Evolutionary conservation across 2,329 filamentous ascomycete species (phyloP).

Genomic region (Pseudopithomyces maydicus): DNA sequence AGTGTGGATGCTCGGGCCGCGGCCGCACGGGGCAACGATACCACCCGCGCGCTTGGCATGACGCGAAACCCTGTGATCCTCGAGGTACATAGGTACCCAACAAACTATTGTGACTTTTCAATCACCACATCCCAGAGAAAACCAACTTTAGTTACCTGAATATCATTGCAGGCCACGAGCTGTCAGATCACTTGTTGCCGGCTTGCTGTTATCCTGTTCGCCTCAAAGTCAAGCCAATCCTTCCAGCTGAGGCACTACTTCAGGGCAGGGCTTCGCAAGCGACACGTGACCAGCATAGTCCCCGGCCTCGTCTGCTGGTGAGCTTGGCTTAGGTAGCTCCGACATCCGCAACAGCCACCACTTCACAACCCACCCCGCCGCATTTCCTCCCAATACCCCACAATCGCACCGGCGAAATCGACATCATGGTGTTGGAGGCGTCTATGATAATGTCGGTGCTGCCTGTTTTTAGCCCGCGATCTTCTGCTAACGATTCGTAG

Average conservation of each 20-base stretch:
- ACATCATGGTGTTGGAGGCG: constrained; percentile 96
- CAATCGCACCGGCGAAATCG: constrained; percentile 22
- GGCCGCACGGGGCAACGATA: constrained; percentile 7
- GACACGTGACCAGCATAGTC: constrained; percentile 3
- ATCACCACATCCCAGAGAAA: too few relatives aligned
- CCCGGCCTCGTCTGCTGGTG: not conserved
- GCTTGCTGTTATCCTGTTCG: too few relatives aligned
- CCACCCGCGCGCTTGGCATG: constrained; percentile 4
- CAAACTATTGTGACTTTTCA: not conserved
- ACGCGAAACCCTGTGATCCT: constrained; percentile 14
- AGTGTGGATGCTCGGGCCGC: constrained; percentile 1
- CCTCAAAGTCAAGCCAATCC: too few relatives aligned
- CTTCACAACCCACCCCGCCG: constrained; percentile 9
- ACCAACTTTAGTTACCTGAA: not conserved
- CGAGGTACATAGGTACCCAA: not conserved
- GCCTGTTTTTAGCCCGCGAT: constrained; percentile 18
- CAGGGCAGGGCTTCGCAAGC: not conserved
- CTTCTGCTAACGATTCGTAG: constrained; percentile 47
- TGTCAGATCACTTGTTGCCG: too few relatives aligned
- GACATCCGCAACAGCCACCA: constrained; percentile 10
- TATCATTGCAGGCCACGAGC: not conserved
- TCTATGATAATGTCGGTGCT: constrained; percentile 82
- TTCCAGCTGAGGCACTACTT: too few relatives aligned
- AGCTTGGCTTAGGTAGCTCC: constrained; percentile 13
- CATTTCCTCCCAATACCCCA: not conserved